Conservation (phyloP, 1,139 yeast species). For the Saccharomyces hybrid region DNA sequence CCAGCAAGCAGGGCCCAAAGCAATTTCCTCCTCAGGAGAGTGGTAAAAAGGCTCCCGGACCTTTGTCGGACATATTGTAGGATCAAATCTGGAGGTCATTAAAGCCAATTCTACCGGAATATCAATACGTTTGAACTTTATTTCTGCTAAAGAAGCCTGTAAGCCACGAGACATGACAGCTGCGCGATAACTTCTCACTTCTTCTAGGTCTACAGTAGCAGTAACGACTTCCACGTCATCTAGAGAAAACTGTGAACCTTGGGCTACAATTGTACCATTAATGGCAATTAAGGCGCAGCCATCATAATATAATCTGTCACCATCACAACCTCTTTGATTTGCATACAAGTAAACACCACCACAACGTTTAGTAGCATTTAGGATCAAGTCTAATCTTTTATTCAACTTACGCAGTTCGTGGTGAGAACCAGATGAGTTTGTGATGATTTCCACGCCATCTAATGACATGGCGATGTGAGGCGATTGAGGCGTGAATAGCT, state of each 20-base stretch:
- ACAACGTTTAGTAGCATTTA: conserved; percentile 89
- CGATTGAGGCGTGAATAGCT: conserved; percentile 88
- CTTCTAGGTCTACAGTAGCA: conserved; percentile 90
- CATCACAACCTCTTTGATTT: conserved; percentile 96
- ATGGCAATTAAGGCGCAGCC: conserved; percentile 94
- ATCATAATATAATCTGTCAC: conserved; percentile 92
- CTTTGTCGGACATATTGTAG: conserved; percentile 54
- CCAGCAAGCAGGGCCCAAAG: conserved; percentile 99
- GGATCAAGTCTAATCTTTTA: conserved; percentile 74
- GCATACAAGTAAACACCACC: conserved; percentile 94
- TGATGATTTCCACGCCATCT: conserved; percentile 93
- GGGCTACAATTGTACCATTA: conserved; percentile 86
- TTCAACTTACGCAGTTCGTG: conserved; percentile 88
- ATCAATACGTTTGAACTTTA: conserved; percentile 52
- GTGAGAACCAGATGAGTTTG: conserved; percentile 94
- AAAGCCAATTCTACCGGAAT: conserved; percentile 59
- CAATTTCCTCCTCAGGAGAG: conserved; percentile 89
- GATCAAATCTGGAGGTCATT: conserved; percentile 49
- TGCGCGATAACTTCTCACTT: conserved; percentile 75
- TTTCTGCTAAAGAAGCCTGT: conserved; percentile 51
- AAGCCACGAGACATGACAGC: conserved; percentile 66
- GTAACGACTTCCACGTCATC: conserved; percentile 87
- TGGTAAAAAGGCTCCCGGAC: conserved; percentile 52
- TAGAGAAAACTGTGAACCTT: conserved; percentile 82
- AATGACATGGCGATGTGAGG: conserved; percentile 89